Evolutionary conservation across 129 eudicot genomes (phyloP), one percentile per base, ranked within the genome.

Genomic region (Pulicaria dysenterica): DNA sequence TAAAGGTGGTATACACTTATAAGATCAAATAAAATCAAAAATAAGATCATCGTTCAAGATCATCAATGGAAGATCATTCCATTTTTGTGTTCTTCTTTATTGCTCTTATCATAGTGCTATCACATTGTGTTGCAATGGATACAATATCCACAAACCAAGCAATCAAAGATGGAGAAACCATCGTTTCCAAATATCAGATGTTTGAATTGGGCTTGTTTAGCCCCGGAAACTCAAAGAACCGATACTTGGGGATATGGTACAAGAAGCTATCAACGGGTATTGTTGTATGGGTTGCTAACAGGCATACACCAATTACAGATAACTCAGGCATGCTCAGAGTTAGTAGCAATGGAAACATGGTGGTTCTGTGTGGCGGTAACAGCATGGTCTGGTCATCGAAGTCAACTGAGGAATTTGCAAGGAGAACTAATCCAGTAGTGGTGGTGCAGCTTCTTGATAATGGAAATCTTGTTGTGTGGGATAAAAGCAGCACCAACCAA

Each of bases 191-290:
- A 3, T 67, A 51, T n/a, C 13, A 49, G 1, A 65, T 63, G 41
- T 78, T 62, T 63, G 73, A 78, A 45, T 4, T 77, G 24, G 82
- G 82, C 14, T 77, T 77, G 34, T 77, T 77, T 17, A 77, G 82
- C 45, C 77, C 72, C 0, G 72, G 77, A 4, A 64, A 54, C 3
- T 63, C 77, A 14, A 63, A 48, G 8, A 54, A 62, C 17, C 67
- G 78, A 3, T 72, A 78, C 19, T 15, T 78, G 3, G 77, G 77
- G 1, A 78, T 78, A 62, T 78, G 77, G 68, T 70, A 71, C 77
- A 61, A 43, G 10, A 78, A 78, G 41, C 36, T 72, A 15, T 34
- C 61, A 38, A 11, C 0, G 3, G 47, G 50, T 6, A 72, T 73
- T 5, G 46, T 43, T 9, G 82, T 78, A 10, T 71, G 82, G 77